phyloP scores from a whole-genome alignment of 1,139 yeast genomes.

The Yamadazyma atmosphaerica region DNA sequence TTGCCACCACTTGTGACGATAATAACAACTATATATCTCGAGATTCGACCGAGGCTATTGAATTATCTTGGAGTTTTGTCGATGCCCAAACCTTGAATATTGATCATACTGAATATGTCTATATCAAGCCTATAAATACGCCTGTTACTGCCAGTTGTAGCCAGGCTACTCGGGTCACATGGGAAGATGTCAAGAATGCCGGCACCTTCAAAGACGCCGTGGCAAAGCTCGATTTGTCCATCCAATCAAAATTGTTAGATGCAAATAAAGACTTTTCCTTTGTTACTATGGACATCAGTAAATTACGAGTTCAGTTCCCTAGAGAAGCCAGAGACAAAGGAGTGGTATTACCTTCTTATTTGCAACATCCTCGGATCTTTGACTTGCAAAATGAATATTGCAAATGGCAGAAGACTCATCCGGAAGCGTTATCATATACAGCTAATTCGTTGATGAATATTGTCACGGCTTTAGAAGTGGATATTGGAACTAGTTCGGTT shows the following conservation, averaged over 20 bases:
- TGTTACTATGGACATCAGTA: slow-evolving; percentile 67
- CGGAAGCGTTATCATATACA: slow-evolving; percentile 57
- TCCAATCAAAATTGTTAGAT: slow-evolving; percentile 43
- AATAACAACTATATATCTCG: slow-evolving; percentile 56
- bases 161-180: slow-evolving; percentile 50
- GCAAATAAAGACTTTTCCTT: slow-evolving; percentile 59
- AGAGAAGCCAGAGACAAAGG: slow-evolving; percentile 81
- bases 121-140: slow-evolving; percentile 65
- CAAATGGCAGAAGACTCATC: slow-evolving; percentile 66
- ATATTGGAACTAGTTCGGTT: slow-evolving; percentile 18
- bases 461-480: slow-evolving; percentile 61
- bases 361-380: slow-evolving; percentile 75
- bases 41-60: slow-evolving; percentile 67
- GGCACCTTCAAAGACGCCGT: slow-evolving; percentile 64
- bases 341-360: slow-evolving; percentile 68
- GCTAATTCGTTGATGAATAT: slow-evolving; percentile 52
- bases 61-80: slow-evolving; percentile 62
- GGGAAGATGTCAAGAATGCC: slow-evolving; percentile 63
- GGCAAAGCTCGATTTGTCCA: slow-evolving; percentile 46
- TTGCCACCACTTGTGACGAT: slow-evolving; percentile 72
- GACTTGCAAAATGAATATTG: slow-evolving; percentile 73
- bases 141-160: slow-evolving; percentile 68
- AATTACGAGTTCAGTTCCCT: slow-evolving; percentile 72
- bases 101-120: slow-evolving; percentile 39
- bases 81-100: slow-evolving; percentile 36